Percentiles rank a stretch among this genome's conserved stretches.
phyloP scores from a whole-genome alignment of 306 rosid species.

The Leucaena leucocephala region DNA sequence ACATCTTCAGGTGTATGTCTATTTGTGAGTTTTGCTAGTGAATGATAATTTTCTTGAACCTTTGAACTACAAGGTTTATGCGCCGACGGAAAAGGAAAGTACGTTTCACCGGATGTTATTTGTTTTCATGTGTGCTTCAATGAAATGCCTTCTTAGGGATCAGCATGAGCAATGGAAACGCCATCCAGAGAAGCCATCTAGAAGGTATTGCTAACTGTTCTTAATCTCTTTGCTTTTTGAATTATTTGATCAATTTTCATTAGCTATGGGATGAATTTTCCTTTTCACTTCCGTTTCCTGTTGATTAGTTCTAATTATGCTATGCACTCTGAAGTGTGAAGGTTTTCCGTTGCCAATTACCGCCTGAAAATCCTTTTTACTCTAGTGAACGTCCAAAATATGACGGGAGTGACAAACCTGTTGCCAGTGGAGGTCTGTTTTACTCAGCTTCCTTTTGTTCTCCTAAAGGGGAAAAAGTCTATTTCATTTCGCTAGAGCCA shows the following conservation, averaged over 20 bases:
- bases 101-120: conserved; percentile 79
- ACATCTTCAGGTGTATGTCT: neutral
- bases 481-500: neutral
- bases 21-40: neutral
- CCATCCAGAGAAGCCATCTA: conserved; percentile 52
- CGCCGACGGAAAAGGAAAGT: conserved; percentile 63
- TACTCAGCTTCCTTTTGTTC: neutral
- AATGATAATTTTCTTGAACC: conserved; percentile 21
- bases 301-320: conserved; percentile 36
- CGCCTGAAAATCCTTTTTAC: conserved; percentile 73
- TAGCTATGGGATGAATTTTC: conserved; percentile 2
- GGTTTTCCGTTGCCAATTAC: conserved; percentile 81
- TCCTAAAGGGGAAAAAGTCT: neutral
- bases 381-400: conserved; percentile 55
- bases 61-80: conserved; percentile 60
- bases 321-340: conserved; percentile 69
- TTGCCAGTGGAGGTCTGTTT: conserved; percentile 59
- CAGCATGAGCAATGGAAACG: conserved; percentile 83
- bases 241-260: neutral
- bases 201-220: conserved; percentile 58
- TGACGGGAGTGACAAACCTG: conserved; percentile 55
- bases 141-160: conserved; percentile 80
- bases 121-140: conserved; percentile 85
- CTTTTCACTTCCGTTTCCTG: neutral
- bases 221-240: conserved; percentile 19